Base-by-base conservation (phyloP, 78 protist species). In the Dictyostelium firmibasis region DNA sequence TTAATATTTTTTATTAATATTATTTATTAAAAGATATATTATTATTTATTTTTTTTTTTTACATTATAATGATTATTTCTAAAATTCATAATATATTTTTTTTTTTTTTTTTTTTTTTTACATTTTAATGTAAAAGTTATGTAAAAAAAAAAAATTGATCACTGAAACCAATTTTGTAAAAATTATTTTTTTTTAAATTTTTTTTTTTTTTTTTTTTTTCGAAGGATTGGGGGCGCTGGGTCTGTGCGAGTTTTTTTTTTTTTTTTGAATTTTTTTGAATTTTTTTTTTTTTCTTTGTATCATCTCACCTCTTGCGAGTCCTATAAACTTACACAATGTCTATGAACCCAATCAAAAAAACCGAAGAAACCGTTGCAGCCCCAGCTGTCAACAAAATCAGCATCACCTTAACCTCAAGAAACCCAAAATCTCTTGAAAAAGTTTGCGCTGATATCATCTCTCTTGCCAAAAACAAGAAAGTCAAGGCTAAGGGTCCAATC, bases 401-500 rank as follows among this genome's bases (percentile, higher is more conserved):
- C 69, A 98, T 99, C 96, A 98, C 99, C 41, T 98, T 99, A 36
- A 91, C 99, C 60, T 67, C 96, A 82, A 92, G 98, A 91, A 98
- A 99, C 95, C 98, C 98, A n/a, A 84, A 95, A 92, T 85, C 93
- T 86, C 95, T 99, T 78, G 99, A 99, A 98, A 98, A 98, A 92
- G 99, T 98, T 25, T 99, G 98, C 92, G 31, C 96, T 25, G 99
- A 98, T 27, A 97, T 99, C 92, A 92, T 99, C 94, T 36, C 64
- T 33, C 98, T 98, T 43, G 99, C 99, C 83, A 96, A 97, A 93
- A 95, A 95, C 93, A 88, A 98, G 96, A 76, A 86, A 62, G 89
- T 99, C 74, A 93, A 43, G 85, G 97, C 98, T 84, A 94, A 96
- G 94, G 99, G 99, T n/a, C 99, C 99, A 84, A 98, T 99, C 84